Evolutionary conservation across 2,329 filamentous ascomycete genomes (phyloP).

Genomic region (Trichoderma endophyticum): DNA sequence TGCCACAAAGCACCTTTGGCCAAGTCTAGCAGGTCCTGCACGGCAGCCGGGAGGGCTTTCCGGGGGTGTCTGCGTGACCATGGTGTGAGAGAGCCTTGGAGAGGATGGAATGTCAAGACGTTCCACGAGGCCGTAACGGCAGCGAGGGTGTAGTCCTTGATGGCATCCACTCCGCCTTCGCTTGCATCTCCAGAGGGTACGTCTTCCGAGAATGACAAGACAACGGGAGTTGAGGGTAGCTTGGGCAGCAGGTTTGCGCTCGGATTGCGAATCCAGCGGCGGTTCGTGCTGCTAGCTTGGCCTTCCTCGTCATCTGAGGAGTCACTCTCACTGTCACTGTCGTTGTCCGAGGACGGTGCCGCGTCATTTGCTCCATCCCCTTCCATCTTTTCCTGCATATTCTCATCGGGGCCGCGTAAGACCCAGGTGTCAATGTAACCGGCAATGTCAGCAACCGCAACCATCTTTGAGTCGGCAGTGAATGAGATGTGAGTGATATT

Average conservation of each 20-base stretch:
- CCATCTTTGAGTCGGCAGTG: conserved; percentile 72
- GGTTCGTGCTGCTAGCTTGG: conserved; percentile 36
- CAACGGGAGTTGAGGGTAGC: conserved; percentile 60
- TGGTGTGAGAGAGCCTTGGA: conserved; percentile 71
- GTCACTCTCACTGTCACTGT: conserved; percentile 37
- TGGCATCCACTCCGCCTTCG: conserved; percentile 25
- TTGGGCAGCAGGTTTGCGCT: conserved; percentile 66
- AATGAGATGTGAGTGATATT: conserved; percentile 73
- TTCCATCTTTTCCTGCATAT: conserved; percentile 32
- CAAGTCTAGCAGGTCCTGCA: conserved; percentile 71
- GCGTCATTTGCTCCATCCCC: conserved; percentile 33
- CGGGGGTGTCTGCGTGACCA: conserved; percentile 85
- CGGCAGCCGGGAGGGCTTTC: conserved; percentile 69
- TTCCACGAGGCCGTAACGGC: conserved; percentile 56
- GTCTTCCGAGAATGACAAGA: conserved; percentile 64
- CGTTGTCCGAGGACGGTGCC: conserved; percentile 33
- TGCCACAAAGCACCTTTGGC: conserved; percentile 87
- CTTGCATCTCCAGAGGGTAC: conserved; percentile 33
- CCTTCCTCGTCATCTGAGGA: conserved; percentile 46
- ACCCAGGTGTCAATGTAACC: conserved; percentile 88
- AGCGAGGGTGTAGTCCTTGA: conserved; percentile 51
- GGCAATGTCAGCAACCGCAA: conserved; percentile 76
- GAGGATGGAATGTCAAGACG: conserved; percentile 74
- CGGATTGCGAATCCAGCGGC: conserved; percentile 73
- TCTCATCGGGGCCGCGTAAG: conserved; percentile 46